Percentiles rank a stretch among this genome's conserved stretches.
These are phyloP conservation scores for Rhodamnia rubescens DNA, from an alignment of 345 rosid genomes.

Conservation along the genomic window DNA sequence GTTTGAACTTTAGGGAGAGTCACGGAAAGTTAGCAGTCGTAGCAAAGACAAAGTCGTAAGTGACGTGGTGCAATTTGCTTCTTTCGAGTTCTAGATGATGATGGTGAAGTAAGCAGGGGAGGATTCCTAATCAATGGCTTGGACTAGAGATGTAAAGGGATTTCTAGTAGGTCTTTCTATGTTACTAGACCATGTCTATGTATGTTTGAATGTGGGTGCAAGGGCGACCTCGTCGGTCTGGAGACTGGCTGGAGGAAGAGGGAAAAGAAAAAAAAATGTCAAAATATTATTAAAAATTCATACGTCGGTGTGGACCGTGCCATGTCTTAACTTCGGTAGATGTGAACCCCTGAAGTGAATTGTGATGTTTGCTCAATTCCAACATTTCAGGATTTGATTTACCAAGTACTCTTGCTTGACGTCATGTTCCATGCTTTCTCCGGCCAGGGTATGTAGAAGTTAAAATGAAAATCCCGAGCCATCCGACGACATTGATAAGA, in stretches of 20 bases:
- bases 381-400: background rate
- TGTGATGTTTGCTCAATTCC: too few species aligned
- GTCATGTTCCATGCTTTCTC: background rate
- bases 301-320: too few species aligned
- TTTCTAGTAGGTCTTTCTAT: background rate
- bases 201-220: background rate
- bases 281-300: too few species aligned
- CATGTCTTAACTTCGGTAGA: too few species aligned
- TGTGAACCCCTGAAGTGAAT: too few species aligned
- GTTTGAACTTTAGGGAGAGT: background rate
- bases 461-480: background rate
- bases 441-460: background rate
- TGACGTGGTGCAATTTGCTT: background rate
- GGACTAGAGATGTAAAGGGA: background rate
- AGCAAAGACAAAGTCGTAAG: background rate
- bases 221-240: too few species aligned
- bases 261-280: too few species aligned
- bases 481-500: background rate
- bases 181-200: background rate
- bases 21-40: background rate
- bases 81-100: background rate
- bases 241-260: too few species aligned
- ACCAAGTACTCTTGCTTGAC: background rate
- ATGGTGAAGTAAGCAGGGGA: background rate
- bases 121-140: background rate